A percentile compares a stretch with the other conserved stretches of the same genome.
phyloP scores from a whole-genome alignment of 2,329 filamentous ascomycete species.

The Fusarium anguioides region DNA sequence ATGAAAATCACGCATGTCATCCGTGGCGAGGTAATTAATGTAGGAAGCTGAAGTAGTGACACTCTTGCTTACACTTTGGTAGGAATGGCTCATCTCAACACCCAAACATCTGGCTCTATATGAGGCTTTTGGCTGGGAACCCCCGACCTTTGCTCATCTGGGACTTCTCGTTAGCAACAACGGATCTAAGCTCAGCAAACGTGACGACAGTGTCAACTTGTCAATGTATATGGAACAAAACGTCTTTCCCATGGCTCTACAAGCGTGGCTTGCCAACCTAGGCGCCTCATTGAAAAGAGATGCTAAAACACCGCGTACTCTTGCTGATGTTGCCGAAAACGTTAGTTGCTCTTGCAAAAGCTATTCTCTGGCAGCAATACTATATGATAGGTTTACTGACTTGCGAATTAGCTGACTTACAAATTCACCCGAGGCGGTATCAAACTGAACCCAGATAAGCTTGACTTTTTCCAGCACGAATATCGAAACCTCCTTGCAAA shows the following conservation, averaged over 20 bases:
- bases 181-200: conserved; percentile 87
- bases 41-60: background rate
- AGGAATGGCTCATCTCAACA: conserved; percentile 97
- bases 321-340: conserved; percentile 76
- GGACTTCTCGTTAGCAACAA: conserved; percentile 76
- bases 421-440: conserved; percentile 94
- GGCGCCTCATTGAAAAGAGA: conserved; percentile 50
- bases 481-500: conserved; percentile 60
- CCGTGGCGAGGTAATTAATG: conserved; percentile 74
- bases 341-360: conserved; percentile 56
- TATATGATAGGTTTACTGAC: conserved; percentile 37
- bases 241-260: conserved; percentile 62
- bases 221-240: conserved; percentile 61
- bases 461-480: conserved; percentile 80
- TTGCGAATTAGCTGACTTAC: conserved; percentile 72
- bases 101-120: conserved; percentile 80
- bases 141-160: conserved; percentile 83
- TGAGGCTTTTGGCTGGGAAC: conserved; percentile 78
- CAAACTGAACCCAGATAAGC: conserved; percentile 81
- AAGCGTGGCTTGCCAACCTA: conserved; percentile 86
- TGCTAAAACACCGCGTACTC: conserved; percentile 53
- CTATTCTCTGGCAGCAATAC: background rate
- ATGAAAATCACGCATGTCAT: conserved; percentile 98
- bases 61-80: background rate
- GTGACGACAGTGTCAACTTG: conserved; percentile 67